Conservation (phyloP, 129 eudicot genomes). For the Arctium minus region DNA sequence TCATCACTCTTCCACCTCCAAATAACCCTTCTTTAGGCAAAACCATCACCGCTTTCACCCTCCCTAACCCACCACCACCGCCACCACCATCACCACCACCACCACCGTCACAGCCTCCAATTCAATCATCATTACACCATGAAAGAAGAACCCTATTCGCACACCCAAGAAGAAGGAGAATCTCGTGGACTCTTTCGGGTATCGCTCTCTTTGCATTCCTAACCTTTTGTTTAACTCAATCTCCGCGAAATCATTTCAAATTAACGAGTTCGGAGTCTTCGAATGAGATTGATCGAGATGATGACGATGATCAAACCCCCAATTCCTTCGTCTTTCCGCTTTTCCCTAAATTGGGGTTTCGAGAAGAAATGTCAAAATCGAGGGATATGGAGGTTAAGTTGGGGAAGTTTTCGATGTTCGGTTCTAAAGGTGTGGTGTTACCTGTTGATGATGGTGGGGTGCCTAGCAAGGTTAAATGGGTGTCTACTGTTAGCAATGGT, state of each 20-base stretch:
- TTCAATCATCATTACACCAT: constrained; percentile 12
- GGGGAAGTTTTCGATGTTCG: constrained; percentile 46
- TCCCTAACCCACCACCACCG: constrained; percentile 27
- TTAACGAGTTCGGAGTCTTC: not conserved
- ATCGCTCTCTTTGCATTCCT: constrained; percentile 37
- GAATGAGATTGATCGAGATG: constrained; percentile 13
- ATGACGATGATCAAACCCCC: constrained; percentile 33
- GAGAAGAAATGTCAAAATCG: not conserved
- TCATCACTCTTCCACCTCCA: constrained; percentile 65
- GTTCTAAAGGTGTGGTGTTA: constrained; percentile 27
- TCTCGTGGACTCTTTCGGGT: constrained; percentile 31
- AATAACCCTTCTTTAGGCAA: constrained; percentile 74
- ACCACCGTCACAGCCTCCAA: constrained; percentile 19
- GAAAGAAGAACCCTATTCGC: constrained; percentile 16
- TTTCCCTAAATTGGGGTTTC: constrained; percentile 42
- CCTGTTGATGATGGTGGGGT: constrained; percentile 39
- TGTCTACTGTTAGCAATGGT: constrained; percentile 25
- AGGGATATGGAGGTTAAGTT: constrained; percentile 62
- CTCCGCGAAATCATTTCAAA: constrained; percentile 24
- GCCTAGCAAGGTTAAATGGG: constrained; percentile 20
- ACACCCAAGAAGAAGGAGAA: constrained; percentile 22
- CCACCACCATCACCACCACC: constrained; percentile 9
- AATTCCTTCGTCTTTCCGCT: constrained; percentile 55
- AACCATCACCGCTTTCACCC: constrained; percentile 59
- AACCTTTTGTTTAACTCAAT: constrained; percentile 28